Conservation (phyloP, 2,329 filamentous ascomycete genomes). For the Claviceps quebecensis region DNA sequence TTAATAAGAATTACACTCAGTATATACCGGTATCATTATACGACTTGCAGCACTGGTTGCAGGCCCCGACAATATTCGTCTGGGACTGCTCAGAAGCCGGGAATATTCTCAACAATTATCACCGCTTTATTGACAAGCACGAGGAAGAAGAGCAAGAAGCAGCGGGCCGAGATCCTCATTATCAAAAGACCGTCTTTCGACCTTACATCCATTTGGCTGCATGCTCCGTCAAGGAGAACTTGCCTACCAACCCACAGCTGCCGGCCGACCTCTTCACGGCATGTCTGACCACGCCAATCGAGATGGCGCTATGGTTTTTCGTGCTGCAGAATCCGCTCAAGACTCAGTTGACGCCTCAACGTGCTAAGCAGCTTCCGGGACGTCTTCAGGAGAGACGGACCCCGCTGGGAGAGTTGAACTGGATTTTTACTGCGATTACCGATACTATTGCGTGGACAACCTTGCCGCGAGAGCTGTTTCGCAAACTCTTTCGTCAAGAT, state of each 20-base stretch:
- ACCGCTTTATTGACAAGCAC: slow-evolving; percentile 88
- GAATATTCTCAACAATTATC: slow-evolving; percentile 89
- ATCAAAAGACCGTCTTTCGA: slow-evolving; percentile 58
- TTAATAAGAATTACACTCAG: slow-evolving; percentile 97
- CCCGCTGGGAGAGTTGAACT: slow-evolving; percentile 89
- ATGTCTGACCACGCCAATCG: slow-evolving; percentile 91
- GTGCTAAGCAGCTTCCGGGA: slow-evolving; percentile 80
- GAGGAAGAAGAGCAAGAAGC: slow-evolving; percentile 74
- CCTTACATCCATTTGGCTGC: slow-evolving; percentile 82
- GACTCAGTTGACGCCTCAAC: slow-evolving; percentile 57
- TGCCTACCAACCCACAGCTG: slow-evolving; percentile 85
- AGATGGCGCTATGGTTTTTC: slow-evolving; percentile 94
- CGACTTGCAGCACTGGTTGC: slow-evolving; percentile 89
- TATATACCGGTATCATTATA: slow-evolving; percentile 96
- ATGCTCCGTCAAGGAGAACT: slow-evolving; percentile 77
- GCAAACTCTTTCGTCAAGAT: slow-evolving; percentile 93
- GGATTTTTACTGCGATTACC: slow-evolving; percentile 98
- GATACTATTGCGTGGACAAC: slow-evolving; percentile 99
- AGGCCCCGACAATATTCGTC: slow-evolving; percentile 88
- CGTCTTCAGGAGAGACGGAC: slow-evolving; percentile 85
- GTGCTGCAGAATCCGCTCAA: slow-evolving; percentile 76
- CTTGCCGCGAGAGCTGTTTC: slow-evolving; percentile 76
- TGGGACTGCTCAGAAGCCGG: slow-evolving; percentile 97
- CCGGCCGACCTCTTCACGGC: slow-evolving; percentile 93
- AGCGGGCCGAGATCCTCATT: slow-evolving; percentile 63